These are phyloP conservation scores for Trichocladium antarcticum DNA, from an alignment of 495 filamentous ascomycete species.

Conservation along the genomic window DNA sequence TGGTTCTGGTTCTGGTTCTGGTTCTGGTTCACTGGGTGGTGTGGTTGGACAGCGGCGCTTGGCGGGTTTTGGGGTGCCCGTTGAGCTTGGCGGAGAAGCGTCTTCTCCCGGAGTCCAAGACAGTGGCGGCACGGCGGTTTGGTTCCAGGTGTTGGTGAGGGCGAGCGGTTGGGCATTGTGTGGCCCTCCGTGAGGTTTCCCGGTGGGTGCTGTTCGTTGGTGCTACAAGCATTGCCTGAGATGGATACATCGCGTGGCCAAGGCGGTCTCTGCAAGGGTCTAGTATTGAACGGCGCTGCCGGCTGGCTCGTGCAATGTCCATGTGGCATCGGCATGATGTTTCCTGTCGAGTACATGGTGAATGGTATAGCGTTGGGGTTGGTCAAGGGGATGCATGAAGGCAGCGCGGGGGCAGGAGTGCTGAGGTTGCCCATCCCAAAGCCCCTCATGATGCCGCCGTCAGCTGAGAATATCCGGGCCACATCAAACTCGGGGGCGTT, in stretches of 20 bases:
- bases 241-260: neutral
- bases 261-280: neutral
- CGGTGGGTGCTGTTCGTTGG: neutral
- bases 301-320: neutral
- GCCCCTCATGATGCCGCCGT: neutral
- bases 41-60: neutral
- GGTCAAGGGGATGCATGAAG: neutral
- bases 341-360: constrained; percentile 11
- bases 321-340: constrained; percentile 9
- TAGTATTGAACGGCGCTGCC: neutral
- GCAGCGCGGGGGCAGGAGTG: neutral
- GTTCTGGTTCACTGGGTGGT: neutral
- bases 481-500: constrained; percentile 12
- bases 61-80: neutral
- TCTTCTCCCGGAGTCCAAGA: neutral
- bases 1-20: no score
- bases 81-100: neutral
- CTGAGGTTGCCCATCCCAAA: neutral
- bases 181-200: neutral
- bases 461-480: constrained; percentile 7
- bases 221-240: neutral
- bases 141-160: neutral
- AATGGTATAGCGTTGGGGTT: constrained; percentile 10
- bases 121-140: constrained; percentile 2
- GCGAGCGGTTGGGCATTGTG: neutral